Percentiles rank a stretch among this genome's conserved stretches.
Evolutionary conservation across 1,284 basidiomycete genomes (phyloP).

Genomic region (Acaromyces ingoldii): DNA sequence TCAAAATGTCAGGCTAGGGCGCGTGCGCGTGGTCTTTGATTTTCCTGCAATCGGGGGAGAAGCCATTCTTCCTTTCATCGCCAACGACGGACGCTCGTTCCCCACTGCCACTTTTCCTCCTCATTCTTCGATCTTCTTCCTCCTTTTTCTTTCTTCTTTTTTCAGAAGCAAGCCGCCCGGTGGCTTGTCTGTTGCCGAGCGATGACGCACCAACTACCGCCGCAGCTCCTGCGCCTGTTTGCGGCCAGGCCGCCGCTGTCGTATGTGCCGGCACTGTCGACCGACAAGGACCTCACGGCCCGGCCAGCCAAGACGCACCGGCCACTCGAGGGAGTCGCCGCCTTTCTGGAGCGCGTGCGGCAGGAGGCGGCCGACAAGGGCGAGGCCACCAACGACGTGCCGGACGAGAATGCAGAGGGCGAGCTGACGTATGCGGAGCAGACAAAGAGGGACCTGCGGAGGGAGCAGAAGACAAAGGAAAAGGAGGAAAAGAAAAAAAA

Average conservation of each 20-base stretch:
- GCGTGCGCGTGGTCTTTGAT: too few species aligned
- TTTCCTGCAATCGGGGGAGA: too few species aligned
- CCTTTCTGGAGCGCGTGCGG: constrained; percentile 35
- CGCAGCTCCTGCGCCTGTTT: constrained; percentile 45
- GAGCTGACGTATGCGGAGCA: constrained; percentile 25
- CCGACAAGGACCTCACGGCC: constrained; percentile 30
- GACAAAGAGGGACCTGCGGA: constrained; percentile 29
- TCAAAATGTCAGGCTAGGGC: too few species aligned
- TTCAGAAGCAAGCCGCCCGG: not conserved
- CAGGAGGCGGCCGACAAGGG: constrained; percentile 40
- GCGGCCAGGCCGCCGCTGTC: constrained; percentile 38
- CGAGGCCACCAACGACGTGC: constrained; percentile 36
- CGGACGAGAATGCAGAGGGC: constrained; percentile 13
- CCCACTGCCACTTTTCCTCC: not conserved
- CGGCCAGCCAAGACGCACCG: constrained; percentile 20
- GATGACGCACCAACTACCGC: constrained; percentile 49
- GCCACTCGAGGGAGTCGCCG: constrained; percentile 38
- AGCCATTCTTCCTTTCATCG: too few species aligned
- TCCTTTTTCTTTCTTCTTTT: not conserved
- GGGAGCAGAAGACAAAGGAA: constrained; percentile 17
- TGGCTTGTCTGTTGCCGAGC: not conserved
- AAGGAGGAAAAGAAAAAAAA: constrained; percentile 15
- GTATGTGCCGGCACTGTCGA: constrained; percentile 22
- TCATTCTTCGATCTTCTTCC: not conserved
- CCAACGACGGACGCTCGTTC: too few species aligned